phyloP scores from a whole-genome alignment of 2,329 filamentous ascomycete genomes.

The Xylaria sp. region DNA sequence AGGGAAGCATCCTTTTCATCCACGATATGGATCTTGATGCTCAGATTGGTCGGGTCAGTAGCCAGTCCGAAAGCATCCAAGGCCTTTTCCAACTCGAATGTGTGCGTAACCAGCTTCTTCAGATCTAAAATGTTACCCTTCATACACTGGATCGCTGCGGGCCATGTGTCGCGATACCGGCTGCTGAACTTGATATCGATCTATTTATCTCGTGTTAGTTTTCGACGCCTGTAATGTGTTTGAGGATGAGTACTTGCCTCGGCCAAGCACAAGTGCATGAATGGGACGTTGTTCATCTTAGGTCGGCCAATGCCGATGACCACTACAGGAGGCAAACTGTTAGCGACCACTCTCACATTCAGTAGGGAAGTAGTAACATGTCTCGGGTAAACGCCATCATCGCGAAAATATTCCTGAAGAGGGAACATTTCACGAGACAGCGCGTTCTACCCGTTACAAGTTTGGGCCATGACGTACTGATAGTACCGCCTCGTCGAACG shows the following conservation, averaged over 20 bases:
- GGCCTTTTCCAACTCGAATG: conserved; percentile 56
- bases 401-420: neutral
- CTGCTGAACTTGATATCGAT: conserved; percentile 68
- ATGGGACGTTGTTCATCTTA: conserved; percentile 60
- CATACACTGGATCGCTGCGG: conserved; percentile 56
- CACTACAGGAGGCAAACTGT: conserved; percentile 29
- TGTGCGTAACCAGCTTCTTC: conserved; percentile 58
- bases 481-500: conserved; percentile 51
- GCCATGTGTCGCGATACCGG: conserved; percentile 65
- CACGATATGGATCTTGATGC: conserved; percentile 57
- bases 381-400: conserved; percentile 9
- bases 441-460: neutral
- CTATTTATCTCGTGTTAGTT: conserved; percentile 30
- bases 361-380: conserved; percentile 5
- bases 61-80: conserved; percentile 51
- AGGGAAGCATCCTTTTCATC: conserved; percentile 38
- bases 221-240: neutral
- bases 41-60: conserved; percentile 46
- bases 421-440: conserved; percentile 9
- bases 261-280: conserved; percentile 60
- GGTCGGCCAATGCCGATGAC: conserved; percentile 59
- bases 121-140: conserved; percentile 56
- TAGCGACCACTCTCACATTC: neutral
- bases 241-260: conserved; percentile 40
- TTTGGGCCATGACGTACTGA: conserved; percentile 34